Percentiles rank a stretch among this genome's conserved stretches.
Conservation (phyloP, 148 eudicot species). For the Tetragonia tetragonoides region DNA sequence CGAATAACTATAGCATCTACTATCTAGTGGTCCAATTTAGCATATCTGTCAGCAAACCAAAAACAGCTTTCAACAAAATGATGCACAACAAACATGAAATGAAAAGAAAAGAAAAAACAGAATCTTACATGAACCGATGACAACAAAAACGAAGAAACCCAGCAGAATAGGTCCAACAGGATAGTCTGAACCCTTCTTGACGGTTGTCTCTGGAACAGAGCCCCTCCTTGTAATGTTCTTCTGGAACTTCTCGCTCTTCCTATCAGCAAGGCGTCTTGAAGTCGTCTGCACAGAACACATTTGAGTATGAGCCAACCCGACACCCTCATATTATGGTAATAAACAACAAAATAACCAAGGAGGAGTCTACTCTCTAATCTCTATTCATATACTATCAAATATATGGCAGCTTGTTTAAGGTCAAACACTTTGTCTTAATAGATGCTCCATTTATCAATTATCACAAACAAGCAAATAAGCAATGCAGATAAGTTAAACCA, state of each 20-base stretch:
- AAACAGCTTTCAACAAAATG: neutral
- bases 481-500: neutral
- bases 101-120: neutral
- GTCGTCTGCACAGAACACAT: constrained; percentile 48
- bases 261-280: constrained; percentile 76
- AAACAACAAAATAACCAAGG: neutral
- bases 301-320: neutral
- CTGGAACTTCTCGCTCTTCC: constrained; percentile 71
- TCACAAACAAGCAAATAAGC: neutral
- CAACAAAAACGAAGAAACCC: constrained; percentile 78
- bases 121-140: constrained; percentile 83
- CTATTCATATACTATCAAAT: neutral
- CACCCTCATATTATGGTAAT: neutral
- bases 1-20: too few species aligned
- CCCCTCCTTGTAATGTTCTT: constrained; percentile 80
- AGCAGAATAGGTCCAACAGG: constrained; percentile 78
- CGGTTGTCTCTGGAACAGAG: constrained; percentile 62
- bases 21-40: too few species aligned
- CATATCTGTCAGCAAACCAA: neutral
- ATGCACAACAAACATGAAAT: neutral
- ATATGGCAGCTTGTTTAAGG: neutral
- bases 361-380: neutral
- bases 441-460: neutral
- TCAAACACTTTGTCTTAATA: neutral
- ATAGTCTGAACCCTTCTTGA: constrained; percentile 65